Conservation (phyloP, 1,139 yeast genomes). For the Kurtzmaniella quercitrusa region DNA sequence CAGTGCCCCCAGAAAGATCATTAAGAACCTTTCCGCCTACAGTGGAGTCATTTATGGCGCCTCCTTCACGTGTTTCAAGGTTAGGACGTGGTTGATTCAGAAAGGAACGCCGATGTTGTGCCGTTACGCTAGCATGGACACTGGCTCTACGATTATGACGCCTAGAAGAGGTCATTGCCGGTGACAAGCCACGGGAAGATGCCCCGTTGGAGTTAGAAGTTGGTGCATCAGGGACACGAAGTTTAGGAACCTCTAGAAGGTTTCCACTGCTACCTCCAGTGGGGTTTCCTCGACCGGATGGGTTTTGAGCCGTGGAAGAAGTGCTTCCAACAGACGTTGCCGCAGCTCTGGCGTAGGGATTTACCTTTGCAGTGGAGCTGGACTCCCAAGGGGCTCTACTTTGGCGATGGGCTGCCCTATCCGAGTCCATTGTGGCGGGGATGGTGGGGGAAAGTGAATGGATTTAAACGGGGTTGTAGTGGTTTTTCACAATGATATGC, state of each 20-base stretch:
- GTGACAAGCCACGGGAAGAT: slow-evolving; percentile 9
- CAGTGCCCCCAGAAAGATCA: slow-evolving; percentile 61
- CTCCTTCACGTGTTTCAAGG: slow-evolving; percentile 8
- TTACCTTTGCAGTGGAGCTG: slow-evolving; percentile 16
- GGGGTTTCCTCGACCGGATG: slow-evolving; percentile 3
- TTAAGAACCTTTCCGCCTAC: slow-evolving; percentile 50
- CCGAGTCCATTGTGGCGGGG: slow-evolving; percentile 28
- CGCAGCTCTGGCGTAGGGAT: slow-evolving; percentile 36
- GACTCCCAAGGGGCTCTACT: slow-evolving; percentile 46
- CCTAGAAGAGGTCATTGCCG: slow-evolving; percentile 12
- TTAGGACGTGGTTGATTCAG: slow-evolving; percentile 1
- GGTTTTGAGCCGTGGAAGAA: neutral
- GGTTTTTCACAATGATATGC: neutral
- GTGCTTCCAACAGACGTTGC: slow-evolving; percentile 10
- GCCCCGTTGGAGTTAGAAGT: slow-evolving; percentile 5
- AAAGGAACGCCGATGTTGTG: slow-evolving; percentile 2
- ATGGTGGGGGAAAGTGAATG: neutral
- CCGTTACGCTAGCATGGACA: slow-evolving; percentile 28
- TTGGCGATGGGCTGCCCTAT: slow-evolving; percentile 33
- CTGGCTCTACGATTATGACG: slow-evolving; percentile 35
- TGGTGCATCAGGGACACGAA: slow-evolving; percentile 3
- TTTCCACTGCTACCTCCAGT: slow-evolving; percentile 10
- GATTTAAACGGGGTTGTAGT: no score
- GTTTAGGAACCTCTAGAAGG: slow-evolving; percentile 2
- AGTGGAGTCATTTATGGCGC: slow-evolving; percentile 11